Evolutionary conservation across 768 basidiomycete genomes (phyloP).

Genomic region (Lactarius trivialis): DNA sequence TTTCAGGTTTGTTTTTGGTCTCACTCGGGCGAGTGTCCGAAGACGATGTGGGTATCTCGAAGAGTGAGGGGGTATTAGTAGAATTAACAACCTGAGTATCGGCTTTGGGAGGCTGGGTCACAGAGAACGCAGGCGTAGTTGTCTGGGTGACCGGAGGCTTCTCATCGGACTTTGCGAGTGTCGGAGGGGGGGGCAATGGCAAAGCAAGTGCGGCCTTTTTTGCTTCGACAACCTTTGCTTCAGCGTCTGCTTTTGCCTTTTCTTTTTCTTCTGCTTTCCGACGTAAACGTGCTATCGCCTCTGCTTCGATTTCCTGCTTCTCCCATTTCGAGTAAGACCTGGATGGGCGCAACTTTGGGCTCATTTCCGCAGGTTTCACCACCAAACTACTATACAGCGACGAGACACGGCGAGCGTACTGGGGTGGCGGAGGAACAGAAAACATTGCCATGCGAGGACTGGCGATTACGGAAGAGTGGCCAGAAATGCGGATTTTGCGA

Average conservation of each 20-base stretch:
- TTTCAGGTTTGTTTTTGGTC: constrained; percentile 9
- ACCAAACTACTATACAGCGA: constrained; percentile 26
- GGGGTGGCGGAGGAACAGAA: constrained; percentile 31
- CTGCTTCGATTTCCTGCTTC: constrained; percentile 78
- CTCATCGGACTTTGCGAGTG: constrained; percentile 11
- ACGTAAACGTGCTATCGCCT: constrained; percentile 67
- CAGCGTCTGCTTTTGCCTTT: constrained; percentile 18
- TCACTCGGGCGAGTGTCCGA: neutral
- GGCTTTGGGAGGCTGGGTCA: neutral
- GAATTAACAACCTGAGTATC: neutral
- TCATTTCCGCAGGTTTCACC: constrained; percentile 39
- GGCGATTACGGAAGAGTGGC: constrained; percentile 42
- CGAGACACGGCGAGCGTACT: constrained; percentile 18
- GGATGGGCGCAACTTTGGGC: constrained; percentile 43
- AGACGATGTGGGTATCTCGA: constrained; percentile 7
- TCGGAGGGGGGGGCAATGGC: neutral
- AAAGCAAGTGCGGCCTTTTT: constrained; percentile 25
- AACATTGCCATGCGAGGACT: constrained; percentile 34
- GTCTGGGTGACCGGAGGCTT: neutral
- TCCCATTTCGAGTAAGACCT: constrained; percentile 74
- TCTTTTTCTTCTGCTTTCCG: constrained; percentile 38
- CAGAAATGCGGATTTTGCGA: constrained; percentile 33
- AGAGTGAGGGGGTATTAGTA: constrained; percentile 1
- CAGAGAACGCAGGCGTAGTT: neutral
- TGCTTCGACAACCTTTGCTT: constrained; percentile 27